phyloP scores from a whole-genome alignment of 225 moss, liverwort and hornwort genomes.

The Marchantia polymorpha region DNA sequence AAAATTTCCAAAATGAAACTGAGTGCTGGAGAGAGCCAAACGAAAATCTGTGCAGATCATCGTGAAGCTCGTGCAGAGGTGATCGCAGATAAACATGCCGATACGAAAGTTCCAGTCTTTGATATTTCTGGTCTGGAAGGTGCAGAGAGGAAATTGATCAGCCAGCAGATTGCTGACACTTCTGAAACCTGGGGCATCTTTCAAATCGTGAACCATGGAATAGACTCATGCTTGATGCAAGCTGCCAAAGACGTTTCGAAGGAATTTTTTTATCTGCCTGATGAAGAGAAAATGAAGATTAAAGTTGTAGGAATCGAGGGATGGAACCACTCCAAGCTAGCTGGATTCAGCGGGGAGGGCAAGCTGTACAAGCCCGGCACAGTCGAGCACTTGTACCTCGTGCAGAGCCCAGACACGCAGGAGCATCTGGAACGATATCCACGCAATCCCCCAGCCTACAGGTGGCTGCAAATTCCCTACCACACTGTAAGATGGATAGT shows the following conservation, averaged over 20 bases:
- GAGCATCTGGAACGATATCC: neutral
- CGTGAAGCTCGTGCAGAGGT: no score
- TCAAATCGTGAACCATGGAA: slow-evolving; percentile 61
- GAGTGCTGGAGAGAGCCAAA: no score
- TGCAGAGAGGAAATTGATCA: neutral
- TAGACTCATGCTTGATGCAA: slow-evolving; percentile 33
- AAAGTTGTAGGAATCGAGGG: slow-evolving; percentile 34
- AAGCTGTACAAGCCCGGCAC: neutral
- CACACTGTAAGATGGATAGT: neutral
- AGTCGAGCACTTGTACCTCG: neutral
- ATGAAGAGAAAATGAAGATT: slow-evolving; percentile 40
- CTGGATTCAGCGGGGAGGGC: neutral
- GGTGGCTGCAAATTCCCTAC: neutral
- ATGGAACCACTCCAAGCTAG: slow-evolving; percentile 29
- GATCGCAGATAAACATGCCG: no score
- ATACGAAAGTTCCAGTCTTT: slow-evolving; percentile 33
- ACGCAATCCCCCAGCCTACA: neutral
- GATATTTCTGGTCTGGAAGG: slow-evolving; percentile 33
- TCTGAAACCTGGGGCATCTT: slow-evolving; percentile 56
- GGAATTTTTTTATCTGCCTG: slow-evolving; percentile 44
- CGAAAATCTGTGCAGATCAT: no score
- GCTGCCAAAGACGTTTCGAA: slow-evolving; percentile 20
- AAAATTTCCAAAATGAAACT: no score
- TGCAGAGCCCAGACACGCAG: neutral
- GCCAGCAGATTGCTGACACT: slow-evolving; percentile 28